Percentiles rank a stretch among this genome's conserved stretches.
Conservation (phyloP, 257 asterid genomes). For the Ligustrum vulgare region DNA sequence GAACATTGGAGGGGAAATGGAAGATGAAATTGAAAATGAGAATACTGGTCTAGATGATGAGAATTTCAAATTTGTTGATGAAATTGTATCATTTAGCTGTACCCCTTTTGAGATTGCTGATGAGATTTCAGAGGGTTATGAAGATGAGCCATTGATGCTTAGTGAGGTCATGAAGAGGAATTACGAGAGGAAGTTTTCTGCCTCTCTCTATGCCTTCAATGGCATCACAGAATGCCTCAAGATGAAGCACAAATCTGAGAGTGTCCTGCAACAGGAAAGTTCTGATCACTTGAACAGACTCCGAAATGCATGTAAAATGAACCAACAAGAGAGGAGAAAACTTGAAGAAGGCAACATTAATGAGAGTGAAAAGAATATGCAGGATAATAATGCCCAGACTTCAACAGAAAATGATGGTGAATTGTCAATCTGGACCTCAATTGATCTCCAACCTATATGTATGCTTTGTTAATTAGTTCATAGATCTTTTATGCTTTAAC, state of each 20-base stretch:
- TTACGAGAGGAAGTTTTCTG: conserved; percentile 19
- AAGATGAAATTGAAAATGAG: conserved; percentile 27
- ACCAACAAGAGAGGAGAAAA: background rate
- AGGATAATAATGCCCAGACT: background rate
- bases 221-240: conserved; percentile 22
- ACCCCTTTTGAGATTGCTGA: conserved; percentile 16
- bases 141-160: conserved; percentile 15
- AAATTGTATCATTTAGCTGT: background rate
- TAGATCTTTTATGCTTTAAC: background rate
- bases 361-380: conserved; percentile 3
- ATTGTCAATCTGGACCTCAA: conserved; percentile 39
- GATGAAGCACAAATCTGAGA: conserved; percentile 15
- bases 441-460: conserved; percentile 45
- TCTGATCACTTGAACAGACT: conserved; percentile 10
- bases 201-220: conserved; percentile 24
- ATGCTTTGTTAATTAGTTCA: conserved; percentile 27
- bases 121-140: conserved; percentile 15
- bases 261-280: background rate
- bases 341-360: background rate
- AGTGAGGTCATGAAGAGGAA: conserved; percentile 18
- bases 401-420: conserved; percentile 40
- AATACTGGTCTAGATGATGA: conserved; percentile 25
- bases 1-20: conserved; percentile 23
- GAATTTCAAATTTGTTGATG: conserved; percentile 32
- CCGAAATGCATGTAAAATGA: background rate